Percentiles rank a stretch among this genome's conserved stretches.
Conservation (phyloP, 495 filamentous ascomycete genomes). For the Penicillium ucsense region DNA sequence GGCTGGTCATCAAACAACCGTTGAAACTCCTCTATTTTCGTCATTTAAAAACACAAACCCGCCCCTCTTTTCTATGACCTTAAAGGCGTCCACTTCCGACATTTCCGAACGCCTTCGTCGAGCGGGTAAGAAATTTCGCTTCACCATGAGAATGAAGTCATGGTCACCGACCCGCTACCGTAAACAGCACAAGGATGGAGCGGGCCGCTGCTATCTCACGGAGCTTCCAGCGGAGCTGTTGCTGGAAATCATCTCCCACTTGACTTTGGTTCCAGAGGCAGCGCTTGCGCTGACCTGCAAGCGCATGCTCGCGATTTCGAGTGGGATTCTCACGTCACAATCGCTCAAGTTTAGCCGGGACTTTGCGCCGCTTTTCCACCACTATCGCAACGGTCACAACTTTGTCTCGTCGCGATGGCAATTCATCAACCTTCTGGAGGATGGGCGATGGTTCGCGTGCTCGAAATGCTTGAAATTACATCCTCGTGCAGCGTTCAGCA, state of each 20-base stretch:
- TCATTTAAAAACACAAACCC: constrained; percentile 4
- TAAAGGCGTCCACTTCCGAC: constrained; percentile 9
- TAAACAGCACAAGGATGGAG: constrained; percentile 9
- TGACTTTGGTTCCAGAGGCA: constrained; percentile 30
- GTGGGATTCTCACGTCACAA: constrained; percentile 24
- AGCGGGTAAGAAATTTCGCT: constrained; percentile 25
- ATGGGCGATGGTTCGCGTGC: constrained; percentile 30
- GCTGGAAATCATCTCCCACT: constrained; percentile 31
- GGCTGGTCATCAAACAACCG: constrained; percentile 3
- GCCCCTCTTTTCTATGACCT: constrained; percentile 9
- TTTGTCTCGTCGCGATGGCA: constrained; percentile 34
- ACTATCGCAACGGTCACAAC: constrained; percentile 34
- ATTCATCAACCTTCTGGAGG: constrained; percentile 31
- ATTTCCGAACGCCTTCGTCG: constrained; percentile 25
- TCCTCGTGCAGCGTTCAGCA: constrained; percentile 26
- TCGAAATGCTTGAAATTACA: constrained; percentile 39
- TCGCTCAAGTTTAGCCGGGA: constrained; percentile 34
- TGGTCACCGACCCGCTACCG: constrained; percentile 15
- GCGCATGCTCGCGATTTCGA: constrained; percentile 31
- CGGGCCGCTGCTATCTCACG: constrained; percentile 25
- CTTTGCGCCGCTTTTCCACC: constrained; percentile 37
- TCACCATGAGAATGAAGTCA: constrained; percentile 23
- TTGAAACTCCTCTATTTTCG: constrained; percentile 4
- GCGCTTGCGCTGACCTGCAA: constrained; percentile 37
- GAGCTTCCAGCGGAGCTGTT: constrained; percentile 38